These are phyloP conservation scores for Clarireedia paspali DNA, from an alignment of 2,329 filamentous ascomycete genomes.

Conservation along the genomic window DNA sequence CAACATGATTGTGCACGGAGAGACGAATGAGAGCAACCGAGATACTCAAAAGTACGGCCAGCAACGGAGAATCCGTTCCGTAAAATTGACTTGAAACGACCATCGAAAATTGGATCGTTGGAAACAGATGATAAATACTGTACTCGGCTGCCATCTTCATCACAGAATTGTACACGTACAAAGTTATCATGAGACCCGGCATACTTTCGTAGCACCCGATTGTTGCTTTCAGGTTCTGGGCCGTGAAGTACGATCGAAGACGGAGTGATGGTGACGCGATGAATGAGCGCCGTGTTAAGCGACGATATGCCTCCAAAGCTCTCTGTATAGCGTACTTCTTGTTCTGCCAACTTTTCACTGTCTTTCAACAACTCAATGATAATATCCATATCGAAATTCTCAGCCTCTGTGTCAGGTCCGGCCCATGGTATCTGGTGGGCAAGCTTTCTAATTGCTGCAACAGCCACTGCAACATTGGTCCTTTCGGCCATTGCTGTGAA, in stretches of 20 bases:
- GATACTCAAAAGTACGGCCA: slow-evolving; percentile 54
- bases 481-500: slow-evolving; percentile 24
- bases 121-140: slow-evolving; percentile 46
- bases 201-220: slow-evolving; percentile 64
- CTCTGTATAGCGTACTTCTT: slow-evolving; percentile 10
- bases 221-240: slow-evolving; percentile 59
- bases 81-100: slow-evolving; percentile 54
- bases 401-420: slow-evolving; percentile 41
- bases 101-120: slow-evolving; percentile 43
- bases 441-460: slow-evolving; percentile 46
- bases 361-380: slow-evolving; percentile 36
- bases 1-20: slow-evolving; percentile 64
- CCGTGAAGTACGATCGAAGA: slow-evolving; percentile 49
- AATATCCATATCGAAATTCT: slow-evolving; percentile 31
- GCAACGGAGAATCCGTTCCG: slow-evolving; percentile 53
- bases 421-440: slow-evolving; percentile 46
- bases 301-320: slow-evolving; percentile 22
- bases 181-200: slow-evolving; percentile 53
- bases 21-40: slow-evolving; percentile 76
- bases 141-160: slow-evolving; percentile 63
- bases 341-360: slow-evolving; percentile 33
- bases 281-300: slow-evolving; percentile 22
- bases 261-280: slow-evolving; percentile 44
- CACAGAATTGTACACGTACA: slow-evolving; percentile 62
- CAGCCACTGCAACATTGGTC: slow-evolving; percentile 36